phyloP scores from a whole-genome alignment of 31 red algal species.

The Bonnemaisonia californica region DNA sequence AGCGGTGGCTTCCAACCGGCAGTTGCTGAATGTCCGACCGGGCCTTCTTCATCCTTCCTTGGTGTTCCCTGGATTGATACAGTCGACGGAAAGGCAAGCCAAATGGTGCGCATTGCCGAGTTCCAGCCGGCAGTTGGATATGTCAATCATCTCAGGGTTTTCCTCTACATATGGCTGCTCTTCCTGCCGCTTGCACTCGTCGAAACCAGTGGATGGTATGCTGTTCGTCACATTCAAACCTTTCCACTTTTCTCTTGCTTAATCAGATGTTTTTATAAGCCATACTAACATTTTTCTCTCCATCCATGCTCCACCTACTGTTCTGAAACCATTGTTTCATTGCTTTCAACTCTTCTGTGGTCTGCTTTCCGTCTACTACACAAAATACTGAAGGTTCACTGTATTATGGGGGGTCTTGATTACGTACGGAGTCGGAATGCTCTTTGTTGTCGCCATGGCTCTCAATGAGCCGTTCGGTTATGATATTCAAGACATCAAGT shows the following conservation, averaged over 20 bases:
- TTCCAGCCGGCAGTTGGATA: constrained; percentile 21
- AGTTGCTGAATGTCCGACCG: neutral
- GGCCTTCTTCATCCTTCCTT: neutral
- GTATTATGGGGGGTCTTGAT: constrained; percentile 34
- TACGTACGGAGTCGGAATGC: constrained; percentile 47
- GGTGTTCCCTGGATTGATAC: constrained; percentile 6
- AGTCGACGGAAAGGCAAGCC: constrained; percentile 1
- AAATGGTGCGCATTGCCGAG: neutral
- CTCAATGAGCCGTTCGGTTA: constrained; percentile 49
- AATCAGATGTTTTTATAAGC: neutral
- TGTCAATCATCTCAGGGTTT: constrained; percentile 31
- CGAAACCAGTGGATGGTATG: constrained; percentile 11
- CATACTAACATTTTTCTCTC: neutral
- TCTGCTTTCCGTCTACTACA: neutral
- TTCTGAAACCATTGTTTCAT: neutral
- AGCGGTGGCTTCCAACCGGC: neutral
- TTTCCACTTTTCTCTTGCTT: neutral
- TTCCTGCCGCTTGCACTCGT: constrained; percentile 11
- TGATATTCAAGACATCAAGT: constrained; percentile 42
- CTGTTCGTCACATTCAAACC: neutral
- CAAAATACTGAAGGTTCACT: constrained; percentile 30
- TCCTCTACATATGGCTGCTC: constrained; percentile 46
- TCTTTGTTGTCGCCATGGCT: constrained; percentile 11
- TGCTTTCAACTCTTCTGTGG: neutral
- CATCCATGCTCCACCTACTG: no score